phyloP scores from a whole-genome alignment of 2,329 filamentous ascomycete species.

The Arthroderma sp. region DNA sequence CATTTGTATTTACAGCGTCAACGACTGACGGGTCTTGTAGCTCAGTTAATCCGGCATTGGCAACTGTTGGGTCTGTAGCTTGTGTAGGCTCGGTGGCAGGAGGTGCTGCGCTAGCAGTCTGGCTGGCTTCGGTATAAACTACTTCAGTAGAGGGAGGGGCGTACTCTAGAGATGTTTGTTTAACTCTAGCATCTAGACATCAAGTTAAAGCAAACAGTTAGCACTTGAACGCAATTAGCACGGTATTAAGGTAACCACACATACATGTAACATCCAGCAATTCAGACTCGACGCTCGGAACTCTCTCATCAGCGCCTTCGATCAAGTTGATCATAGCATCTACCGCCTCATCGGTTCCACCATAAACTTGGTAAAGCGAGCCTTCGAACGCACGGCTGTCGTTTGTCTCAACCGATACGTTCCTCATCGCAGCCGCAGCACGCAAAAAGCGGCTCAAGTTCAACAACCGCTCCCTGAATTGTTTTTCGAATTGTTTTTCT shows the following conservation, averaged over 20 bases:
- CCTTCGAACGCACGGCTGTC: conserved; percentile 52
- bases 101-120: conserved; percentile 23
- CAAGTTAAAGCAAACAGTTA: conserved; percentile 7
- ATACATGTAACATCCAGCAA: conserved; percentile 44
- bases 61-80: conserved; percentile 46
- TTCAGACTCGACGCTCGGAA: conserved; percentile 44
- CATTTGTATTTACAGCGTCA: conserved; percentile 46
- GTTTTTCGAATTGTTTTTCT: conserved; percentile 36
- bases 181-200: conserved; percentile 37
- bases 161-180: conserved; percentile 36
- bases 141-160: conserved; percentile 23
- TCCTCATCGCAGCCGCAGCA: conserved; percentile 48
- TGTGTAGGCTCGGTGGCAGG: conserved; percentile 22
- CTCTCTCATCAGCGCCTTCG: conserved; percentile 44
- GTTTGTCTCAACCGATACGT: conserved; percentile 43
- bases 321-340: conserved; percentile 48
- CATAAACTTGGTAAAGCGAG: conserved; percentile 49
- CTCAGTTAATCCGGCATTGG: conserved; percentile 48
- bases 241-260: conserved; percentile 16
- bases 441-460: conserved; percentile 49
- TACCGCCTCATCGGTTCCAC: conserved; percentile 47
- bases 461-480: conserved; percentile 42
- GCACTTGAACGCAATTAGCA: neutral
- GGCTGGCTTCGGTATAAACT: conserved; percentile 35
- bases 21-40: conserved; percentile 38